phyloP scores from a whole-genome alignment of 2,329 filamentous ascomycete species.

The Acrodontium crateriforme region DNA sequence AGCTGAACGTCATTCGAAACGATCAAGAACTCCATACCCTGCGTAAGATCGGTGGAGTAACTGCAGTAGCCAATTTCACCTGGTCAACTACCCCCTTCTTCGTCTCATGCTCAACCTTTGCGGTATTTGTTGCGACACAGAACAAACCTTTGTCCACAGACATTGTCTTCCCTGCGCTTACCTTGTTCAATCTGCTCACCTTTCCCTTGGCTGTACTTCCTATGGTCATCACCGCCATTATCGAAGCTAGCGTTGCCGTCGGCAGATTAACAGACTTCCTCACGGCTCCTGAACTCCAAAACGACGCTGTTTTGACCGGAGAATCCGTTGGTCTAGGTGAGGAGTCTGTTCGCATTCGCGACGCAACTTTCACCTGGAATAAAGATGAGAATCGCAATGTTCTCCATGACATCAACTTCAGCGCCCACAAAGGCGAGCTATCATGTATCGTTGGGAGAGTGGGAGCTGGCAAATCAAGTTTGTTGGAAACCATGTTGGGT shows the following conservation, averaged over 20 bases:
- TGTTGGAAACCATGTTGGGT: slow-evolving; percentile 76
- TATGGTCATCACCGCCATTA: slow-evolving; percentile 95
- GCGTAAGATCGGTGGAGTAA: slow-evolving; percentile 86
- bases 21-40: slow-evolving; percentile 91
- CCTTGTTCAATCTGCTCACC: slow-evolving; percentile 88
- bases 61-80: slow-evolving; percentile 91
- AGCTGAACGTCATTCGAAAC: slow-evolving; percentile 90
- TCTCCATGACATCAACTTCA: slow-evolving; percentile 74
- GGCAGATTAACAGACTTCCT: slow-evolving; percentile 75
- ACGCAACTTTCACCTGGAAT: slow-evolving; percentile 92
- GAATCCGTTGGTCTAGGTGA: slow-evolving; percentile 64
- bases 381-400: slow-evolving; percentile 55
- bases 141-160: slow-evolving; percentile 75
- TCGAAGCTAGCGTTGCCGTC: slow-evolving; percentile 90
- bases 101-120: slow-evolving; percentile 92
- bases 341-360: slow-evolving; percentile 68
- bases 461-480: slow-evolving; percentile 87
- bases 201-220: slow-evolving; percentile 89
- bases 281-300: slow-evolving; percentile 75
- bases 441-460: slow-evolving; percentile 88
- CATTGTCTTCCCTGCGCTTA: slow-evolving; percentile 85
- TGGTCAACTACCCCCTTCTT: slow-evolving; percentile 97
- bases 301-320: slow-evolving; percentile 61
- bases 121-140: slow-evolving; percentile 78
- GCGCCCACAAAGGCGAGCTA: slow-evolving; percentile 81